Base-by-base conservation (phyloP, 2,329 filamentous ascomycete genomes). In the Tetracladium maxilliforme region DNA sequence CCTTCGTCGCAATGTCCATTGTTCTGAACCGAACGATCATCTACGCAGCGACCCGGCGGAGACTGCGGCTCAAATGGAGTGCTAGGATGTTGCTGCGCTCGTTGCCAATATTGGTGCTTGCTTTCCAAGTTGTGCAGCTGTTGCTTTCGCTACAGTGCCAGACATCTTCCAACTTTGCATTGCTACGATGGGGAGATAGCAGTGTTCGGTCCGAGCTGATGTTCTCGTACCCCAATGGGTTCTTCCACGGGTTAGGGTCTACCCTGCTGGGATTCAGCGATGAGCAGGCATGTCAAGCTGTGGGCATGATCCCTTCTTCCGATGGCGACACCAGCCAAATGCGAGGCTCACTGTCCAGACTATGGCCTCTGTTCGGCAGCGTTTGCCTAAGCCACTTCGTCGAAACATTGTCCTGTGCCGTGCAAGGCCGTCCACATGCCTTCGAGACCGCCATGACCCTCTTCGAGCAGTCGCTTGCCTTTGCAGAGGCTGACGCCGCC, bases 401-500 rank as follows among this genome's bases (percentile, higher is more conserved):
- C 12, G 90, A 95, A 49, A 90, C 82, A 0, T 54, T 95, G 7
- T 77, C 78, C 4, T 92, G 83, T 47, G 82, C 87, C 7, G 64
- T 95, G 6, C 83, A 93, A 47, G 87, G 87, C 16, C 71, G 79
- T 3, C 67, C 71, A 3, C 68, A 82, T 1, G 70, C 79, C 33
- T 77, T 81, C 1, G 90, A 95, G 51, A 92, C 83, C 2, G 86
- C 84, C 11, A 93, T 95, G 81, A 93, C 86, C 0, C 67, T 94
- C 3, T 93, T 95, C 41, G 90, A 98, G 46, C 86, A 94, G 43
- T 94, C 86, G 0, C 61, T 98, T 7, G 87, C 87, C 3, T 98
- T 95, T 52, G 83, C 87, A 8, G 90, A 98, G 49, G 87, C 87
- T 7, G 90, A 98, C 47, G 77, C 81, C 16, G 79, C 86, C 34